Base-by-base conservation (phyloP, 192 early-diverging fungal genomes). In the Diversispora eburnea region DNA sequence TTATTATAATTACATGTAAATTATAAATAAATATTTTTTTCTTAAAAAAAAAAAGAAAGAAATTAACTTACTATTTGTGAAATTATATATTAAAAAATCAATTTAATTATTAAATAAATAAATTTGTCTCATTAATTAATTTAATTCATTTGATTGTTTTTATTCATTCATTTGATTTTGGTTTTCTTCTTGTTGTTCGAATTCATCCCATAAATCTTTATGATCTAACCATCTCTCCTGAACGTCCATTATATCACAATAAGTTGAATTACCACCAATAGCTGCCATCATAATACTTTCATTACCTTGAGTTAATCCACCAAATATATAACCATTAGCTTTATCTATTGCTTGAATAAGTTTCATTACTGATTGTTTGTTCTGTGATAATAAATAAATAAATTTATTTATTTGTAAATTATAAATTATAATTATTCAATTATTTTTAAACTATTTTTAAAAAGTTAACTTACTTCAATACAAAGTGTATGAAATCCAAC, bases 401-500 rank as follows among this genome's bases (percentile, higher is more conserved):
- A n/a, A 12, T 8, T n/a, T 67, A 8, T 3, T n/a, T 19, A n/a
- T 20, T 49, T 49, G 3, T 49, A 49, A 5, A 49, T 10, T 49
- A 3, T 49, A 13, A 49, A 49, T 49, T 49, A 13, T 49, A 10
- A 49, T 49, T 49, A 33, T 33, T 49, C 48, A 8, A 49, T 0
- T 49, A 49, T 49, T 13, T 10, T 49, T 10, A 49, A 49, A 49
- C 13, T 49, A 10, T 13, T 8, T 12, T 20, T 59, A 65, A 52
- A 10, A 17, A 22, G 15, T 55, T 5, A 10, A 17, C 48, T 63
- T 64, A 76, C 77, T 74, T 84, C 80, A 4, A 83, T 80, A 73
- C 88, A 89, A 15, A 99, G 83, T 22, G 97, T 96, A 79, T 91
- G 86, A 75, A 96, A 99, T 17, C 91, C 92, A 7, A 99, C 96